Percentiles rank a stretch among this genome's conserved stretches.
These are phyloP conservation scores for Phytophthora sojae DNA, from an alignment of 352 stramenopile genomes.

Conservation along the genomic window DNA sequence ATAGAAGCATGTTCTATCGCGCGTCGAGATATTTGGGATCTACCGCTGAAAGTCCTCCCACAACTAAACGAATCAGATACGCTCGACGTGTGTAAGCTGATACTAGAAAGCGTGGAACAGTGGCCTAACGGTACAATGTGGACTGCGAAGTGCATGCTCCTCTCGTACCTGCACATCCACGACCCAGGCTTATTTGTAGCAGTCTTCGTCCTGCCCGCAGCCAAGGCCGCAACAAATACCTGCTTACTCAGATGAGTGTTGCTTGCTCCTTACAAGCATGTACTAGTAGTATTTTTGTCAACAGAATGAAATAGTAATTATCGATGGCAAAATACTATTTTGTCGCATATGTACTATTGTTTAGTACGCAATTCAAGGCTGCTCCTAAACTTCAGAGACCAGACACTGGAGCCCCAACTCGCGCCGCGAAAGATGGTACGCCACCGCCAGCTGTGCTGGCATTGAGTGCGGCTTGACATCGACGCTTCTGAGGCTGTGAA, in stretches of 20 bases:
- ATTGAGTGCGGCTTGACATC: background rate
- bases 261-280: no score
- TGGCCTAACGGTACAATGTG: background rate
- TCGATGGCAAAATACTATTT: no score
- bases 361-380: background rate
- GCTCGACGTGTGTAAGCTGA: background rate
- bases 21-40: background rate
- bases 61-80: background rate
- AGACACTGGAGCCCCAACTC: background rate
- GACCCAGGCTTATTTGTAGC: no score
- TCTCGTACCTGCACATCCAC: no score
- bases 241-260: no score
- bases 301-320: no score
- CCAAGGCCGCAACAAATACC: no score
- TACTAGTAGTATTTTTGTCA: no score
- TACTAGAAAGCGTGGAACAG: background rate
- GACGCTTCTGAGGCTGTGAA: constrained; percentile 15
- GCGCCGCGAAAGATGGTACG: constrained; percentile 23
- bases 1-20: no score
- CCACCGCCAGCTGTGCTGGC: constrained; percentile 17
- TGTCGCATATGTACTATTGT: no score
- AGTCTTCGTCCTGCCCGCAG: no score
- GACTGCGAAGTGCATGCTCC: background rate
- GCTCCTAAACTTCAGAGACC: background rate
- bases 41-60: background rate